Base-by-base conservation (phyloP, 768 basidiomycete species). In the Leccinum truebloodii region DNA sequence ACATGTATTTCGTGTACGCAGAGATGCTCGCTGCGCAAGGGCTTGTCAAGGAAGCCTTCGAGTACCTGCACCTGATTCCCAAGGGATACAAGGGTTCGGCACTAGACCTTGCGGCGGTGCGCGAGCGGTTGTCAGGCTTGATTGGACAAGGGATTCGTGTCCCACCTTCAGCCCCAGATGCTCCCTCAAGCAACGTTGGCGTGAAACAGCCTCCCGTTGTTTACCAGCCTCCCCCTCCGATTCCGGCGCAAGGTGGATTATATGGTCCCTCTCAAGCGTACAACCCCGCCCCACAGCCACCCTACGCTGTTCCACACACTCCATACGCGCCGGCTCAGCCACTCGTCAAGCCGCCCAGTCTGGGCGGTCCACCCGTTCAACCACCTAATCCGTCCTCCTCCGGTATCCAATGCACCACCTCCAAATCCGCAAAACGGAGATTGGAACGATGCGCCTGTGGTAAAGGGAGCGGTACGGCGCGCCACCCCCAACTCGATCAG, bases 1-100 rank as follows among this genome's bases (percentile, higher is more conserved):
- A 98, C 69, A 84, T 89, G 14, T 98, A 97, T 79, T 87, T 92
- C 69, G 97, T 98, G 74, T 99, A 98, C 67, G 94, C 96, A 3
- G 93, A 97, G 64, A 78, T 98, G 55, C 81, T 99, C 26, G 91
- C 91, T 6, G 83, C 88, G 0, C 96, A 98, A 70, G 95, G 95
- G n/a, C 81, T 95, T 20, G 78, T 95, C 53, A 83, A 87, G 65
- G 87, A 95, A 58, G 95, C 95, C 0, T 82, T 87, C 24, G 79
- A 81, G 46, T 96, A 93, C 74, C 76, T 97, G 72, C 83, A 86
- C 67, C 76, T 92, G 65, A 93, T 88, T 1, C 97, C 96, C 1
- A 66, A 76, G 12, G 87, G 86, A 54, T 98, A 97, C 75, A 83
- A 84, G 52, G 89, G 89, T 6, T 79, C 83, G 3, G 76, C 78